Conservation (phyloP, 768 basidiomycete species). For the Astraeus odoratus region DNA sequence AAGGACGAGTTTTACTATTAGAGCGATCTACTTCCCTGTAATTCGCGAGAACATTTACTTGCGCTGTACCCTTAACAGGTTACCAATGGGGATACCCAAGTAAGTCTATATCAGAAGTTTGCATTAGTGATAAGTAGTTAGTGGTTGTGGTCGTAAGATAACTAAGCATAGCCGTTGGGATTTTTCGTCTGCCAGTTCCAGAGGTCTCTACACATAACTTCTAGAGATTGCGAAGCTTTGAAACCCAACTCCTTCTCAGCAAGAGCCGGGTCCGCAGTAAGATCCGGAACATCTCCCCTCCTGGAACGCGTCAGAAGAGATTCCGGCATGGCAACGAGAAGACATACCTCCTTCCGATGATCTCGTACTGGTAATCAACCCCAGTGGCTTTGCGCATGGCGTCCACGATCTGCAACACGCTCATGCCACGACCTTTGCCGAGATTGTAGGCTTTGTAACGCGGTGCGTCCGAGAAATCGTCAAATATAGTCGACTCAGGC, state of each 20-base stretch:
- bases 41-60: too few relatives aligned
- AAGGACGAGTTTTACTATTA: too few relatives aligned
- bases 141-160: slow-evolving; percentile 8
- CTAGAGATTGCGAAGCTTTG: slow-evolving; percentile 70
- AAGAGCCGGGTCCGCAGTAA: slow-evolving; percentile 88
- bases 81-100: too few relatives aligned
- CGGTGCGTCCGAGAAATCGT: slow-evolving; percentile 41
- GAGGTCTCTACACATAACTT: slow-evolving; percentile 91
- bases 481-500: slow-evolving; percentile 50
- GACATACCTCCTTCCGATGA: slow-evolving; percentile 83
- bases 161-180: slow-evolving; percentile 60
- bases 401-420: slow-evolving; percentile 88
- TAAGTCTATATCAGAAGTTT: slow-evolving; percentile 8
- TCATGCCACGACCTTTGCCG: slow-evolving; percentile 87
- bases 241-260: slow-evolving; percentile 94
- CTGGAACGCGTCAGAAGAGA: slow-evolving; percentile 32
- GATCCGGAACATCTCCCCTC: slow-evolving; percentile 90
- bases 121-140: slow-evolving; percentile 17
- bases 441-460: slow-evolving; percentile 95
- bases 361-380: slow-evolving; percentile 80
- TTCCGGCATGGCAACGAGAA: not conserved
- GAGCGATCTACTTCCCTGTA: too few relatives aligned
- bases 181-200: slow-evolving; percentile 99
- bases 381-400: slow-evolving; percentile 93
- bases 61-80: too few relatives aligned